Evolutionary conservation across 179 eudicot species (phyloP).

Genomic region (Gypsophila paniculata): DNA sequence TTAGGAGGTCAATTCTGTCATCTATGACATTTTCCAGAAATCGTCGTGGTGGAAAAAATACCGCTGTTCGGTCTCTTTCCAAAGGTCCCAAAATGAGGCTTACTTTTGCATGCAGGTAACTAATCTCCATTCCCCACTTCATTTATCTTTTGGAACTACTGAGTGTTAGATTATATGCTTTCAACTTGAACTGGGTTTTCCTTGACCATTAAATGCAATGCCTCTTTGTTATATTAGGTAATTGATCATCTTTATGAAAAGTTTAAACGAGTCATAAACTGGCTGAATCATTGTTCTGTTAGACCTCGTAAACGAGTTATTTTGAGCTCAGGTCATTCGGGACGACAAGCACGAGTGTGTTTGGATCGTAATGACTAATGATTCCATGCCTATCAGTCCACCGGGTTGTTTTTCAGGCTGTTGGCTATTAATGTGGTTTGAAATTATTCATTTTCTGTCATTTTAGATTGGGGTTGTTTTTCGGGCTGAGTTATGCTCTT

Average conservation of each 20-base stretch:
- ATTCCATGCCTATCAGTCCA: too few relatives aligned
- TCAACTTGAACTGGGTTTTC: too few relatives aligned
- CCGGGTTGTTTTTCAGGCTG: too few relatives aligned
- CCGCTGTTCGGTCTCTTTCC: slow-evolving; percentile 50
- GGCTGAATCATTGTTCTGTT: neutral
- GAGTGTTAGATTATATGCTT: neutral
- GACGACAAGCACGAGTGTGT: neutral
- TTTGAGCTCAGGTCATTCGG: neutral
- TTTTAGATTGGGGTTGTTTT: too few relatives aligned
- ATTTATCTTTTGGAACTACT: neutral
- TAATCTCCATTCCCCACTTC: neutral
- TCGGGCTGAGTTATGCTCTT: too few relatives aligned
- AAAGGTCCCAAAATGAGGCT: slow-evolving; percentile 33
- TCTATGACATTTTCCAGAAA: slow-evolving; percentile 51
- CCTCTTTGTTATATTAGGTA: too few relatives aligned
- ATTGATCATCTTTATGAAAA: too few relatives aligned
- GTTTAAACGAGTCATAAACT: too few relatives aligned
- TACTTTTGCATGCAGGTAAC: slow-evolving; percentile 95
- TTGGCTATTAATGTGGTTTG: too few relatives aligned
- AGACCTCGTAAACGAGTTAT: neutral
- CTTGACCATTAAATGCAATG: too few relatives aligned
- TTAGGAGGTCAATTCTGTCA: slow-evolving; percentile 75
- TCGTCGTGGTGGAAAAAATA: slow-evolving; percentile 77
- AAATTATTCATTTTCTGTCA: too few relatives aligned
- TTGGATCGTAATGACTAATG: too few relatives aligned